Evolutionary conservation across 495 filamentous ascomycete genomes (phyloP).

Genomic region (Lasiosphaeria miniovina): DNA sequence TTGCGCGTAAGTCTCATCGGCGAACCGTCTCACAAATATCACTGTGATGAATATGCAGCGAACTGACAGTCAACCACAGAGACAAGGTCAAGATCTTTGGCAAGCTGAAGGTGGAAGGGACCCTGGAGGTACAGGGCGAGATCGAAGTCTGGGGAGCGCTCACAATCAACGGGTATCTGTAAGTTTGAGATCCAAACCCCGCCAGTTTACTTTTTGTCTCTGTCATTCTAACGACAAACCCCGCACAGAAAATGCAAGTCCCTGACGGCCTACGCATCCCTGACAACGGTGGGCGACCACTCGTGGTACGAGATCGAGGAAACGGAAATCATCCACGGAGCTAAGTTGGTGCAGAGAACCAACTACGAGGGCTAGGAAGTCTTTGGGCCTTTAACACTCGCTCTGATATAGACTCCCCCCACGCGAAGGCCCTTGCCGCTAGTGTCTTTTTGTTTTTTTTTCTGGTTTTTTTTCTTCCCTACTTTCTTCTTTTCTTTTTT

Average conservation of each 20-base stretch:
- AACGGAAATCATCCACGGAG: slow-evolving; percentile 34
- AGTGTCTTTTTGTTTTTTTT: background rate
- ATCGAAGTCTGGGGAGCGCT: slow-evolving; percentile 39
- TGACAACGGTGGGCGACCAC: slow-evolving; percentile 39
- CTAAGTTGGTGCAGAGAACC: slow-evolving; percentile 32
- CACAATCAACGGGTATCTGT: slow-evolving; percentile 39
- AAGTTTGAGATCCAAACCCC: slow-evolving; percentile 11
- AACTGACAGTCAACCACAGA: slow-evolving; percentile 8
- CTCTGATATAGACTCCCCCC: background rate
- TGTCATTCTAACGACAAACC: background rate
- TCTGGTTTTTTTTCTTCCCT: slow-evolving; percentile 1
- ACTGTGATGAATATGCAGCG: background rate
- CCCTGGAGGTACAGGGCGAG: slow-evolving; percentile 31
- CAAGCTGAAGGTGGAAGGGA: slow-evolving; percentile 37
- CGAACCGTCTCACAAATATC: background rate
- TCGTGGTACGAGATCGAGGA: slow-evolving; percentile 36
- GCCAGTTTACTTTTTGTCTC: background rate
- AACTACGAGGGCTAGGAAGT: slow-evolving; percentile 25
- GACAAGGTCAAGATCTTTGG: slow-evolving; percentile 43
- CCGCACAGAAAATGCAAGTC: slow-evolving; percentile 32
- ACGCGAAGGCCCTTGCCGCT: background rate
- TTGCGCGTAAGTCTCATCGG: slow-evolving; percentile 16
- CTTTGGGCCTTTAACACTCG: background rate
- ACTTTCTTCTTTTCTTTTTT: slow-evolving; percentile 4
- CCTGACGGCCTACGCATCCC: slow-evolving; percentile 35